Conservation (phyloP, 257 asterid genomes). For the Leptodermis oblonga region DNA sequence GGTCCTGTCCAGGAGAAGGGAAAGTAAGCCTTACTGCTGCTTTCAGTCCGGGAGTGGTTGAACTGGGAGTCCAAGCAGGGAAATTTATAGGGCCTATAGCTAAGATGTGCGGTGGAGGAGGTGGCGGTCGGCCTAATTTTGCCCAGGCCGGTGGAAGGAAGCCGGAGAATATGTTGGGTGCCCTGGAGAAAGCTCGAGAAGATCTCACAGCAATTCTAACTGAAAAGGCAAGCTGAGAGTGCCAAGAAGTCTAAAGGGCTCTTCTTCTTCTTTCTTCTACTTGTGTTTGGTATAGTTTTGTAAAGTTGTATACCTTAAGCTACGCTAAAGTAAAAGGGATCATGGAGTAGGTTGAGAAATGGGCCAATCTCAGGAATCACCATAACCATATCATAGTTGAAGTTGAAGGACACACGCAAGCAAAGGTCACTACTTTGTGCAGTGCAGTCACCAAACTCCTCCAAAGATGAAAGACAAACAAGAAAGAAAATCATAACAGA, state of each 20-base stretch:
- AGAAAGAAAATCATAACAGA: no score
- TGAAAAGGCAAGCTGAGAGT: slow-evolving; percentile 31
- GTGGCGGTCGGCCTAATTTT: slow-evolving; percentile 86
- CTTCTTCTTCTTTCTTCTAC: background rate
- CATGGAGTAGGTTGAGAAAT: background rate
- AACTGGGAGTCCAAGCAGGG: slow-evolving; percentile 81
- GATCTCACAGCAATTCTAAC: slow-evolving; percentile 52
- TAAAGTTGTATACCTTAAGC: background rate
- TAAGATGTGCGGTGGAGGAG: slow-evolving; percentile 82
- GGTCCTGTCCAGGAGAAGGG: slow-evolving; percentile 77
- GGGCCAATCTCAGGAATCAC: background rate
- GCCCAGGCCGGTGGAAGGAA: slow-evolving; percentile 98
- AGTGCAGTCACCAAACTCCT: no score
- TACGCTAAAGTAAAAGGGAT: background rate
- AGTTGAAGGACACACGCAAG: no score
- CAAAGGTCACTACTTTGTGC: no score
- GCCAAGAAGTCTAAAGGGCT: background rate
- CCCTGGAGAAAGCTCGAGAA: slow-evolving; percentile 70
- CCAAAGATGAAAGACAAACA: no score
- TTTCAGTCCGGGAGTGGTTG: slow-evolving; percentile 67
- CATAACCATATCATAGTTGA: no score
- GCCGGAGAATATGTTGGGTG: slow-evolving; percentile 66
- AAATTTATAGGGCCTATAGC: slow-evolving; percentile 83
- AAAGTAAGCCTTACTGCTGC: slow-evolving; percentile 79
- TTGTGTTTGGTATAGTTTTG: background rate